Evolutionary conservation across 2,329 filamentous ascomycete genomes (phyloP).

Genomic region (Cadophora sp.): DNA sequence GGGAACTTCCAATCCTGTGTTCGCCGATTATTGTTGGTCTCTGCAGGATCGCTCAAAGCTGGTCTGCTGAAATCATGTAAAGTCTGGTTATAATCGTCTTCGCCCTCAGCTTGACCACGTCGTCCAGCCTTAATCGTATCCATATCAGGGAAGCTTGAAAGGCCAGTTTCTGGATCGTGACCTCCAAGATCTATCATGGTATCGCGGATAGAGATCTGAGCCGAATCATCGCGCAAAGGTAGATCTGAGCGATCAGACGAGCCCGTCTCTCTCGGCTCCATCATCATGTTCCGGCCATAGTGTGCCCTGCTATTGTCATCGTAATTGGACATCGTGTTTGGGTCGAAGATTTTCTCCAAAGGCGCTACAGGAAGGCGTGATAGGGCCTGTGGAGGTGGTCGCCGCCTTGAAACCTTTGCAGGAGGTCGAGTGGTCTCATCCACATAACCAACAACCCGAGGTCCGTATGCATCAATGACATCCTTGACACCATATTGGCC

Average conservation of each 20-base stretch:
- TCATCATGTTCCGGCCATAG: conserved; percentile 54
- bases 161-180: conserved; percentile 60
- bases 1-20: conserved; percentile 67
- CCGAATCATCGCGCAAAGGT: conserved; percentile 63
- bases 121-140: conserved; percentile 57
- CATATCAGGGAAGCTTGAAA: conserved; percentile 66
- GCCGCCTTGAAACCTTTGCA: conserved; percentile 53
- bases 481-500: conserved; percentile 60
- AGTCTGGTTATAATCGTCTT: conserved; percentile 34
- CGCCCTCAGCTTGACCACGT: conserved; percentile 30
- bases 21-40: conserved; percentile 57
- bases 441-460: conserved; percentile 58
- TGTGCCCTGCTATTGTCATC: conserved; percentile 68
- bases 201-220: conserved; percentile 58
- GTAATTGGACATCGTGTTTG: conserved; percentile 69
- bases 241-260: conserved; percentile 56
- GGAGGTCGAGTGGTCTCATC: conserved; percentile 56
- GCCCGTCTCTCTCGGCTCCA: conserved; percentile 12
- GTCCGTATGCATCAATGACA: conserved; percentile 66
- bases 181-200: conserved; percentile 70
- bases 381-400: conserved; percentile 63
- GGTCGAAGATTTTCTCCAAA: conserved; percentile 70
- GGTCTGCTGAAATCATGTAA: conserved; percentile 53
- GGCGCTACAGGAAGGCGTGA: conserved; percentile 61
- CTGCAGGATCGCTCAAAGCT: conserved; percentile 64